A percentile compares a stretch with the other conserved stretches of the same genome.
These are phyloP conservation scores for Candida awuae DNA, from an alignment of 805 yeast genomes.

Conservation along the genomic window DNA sequence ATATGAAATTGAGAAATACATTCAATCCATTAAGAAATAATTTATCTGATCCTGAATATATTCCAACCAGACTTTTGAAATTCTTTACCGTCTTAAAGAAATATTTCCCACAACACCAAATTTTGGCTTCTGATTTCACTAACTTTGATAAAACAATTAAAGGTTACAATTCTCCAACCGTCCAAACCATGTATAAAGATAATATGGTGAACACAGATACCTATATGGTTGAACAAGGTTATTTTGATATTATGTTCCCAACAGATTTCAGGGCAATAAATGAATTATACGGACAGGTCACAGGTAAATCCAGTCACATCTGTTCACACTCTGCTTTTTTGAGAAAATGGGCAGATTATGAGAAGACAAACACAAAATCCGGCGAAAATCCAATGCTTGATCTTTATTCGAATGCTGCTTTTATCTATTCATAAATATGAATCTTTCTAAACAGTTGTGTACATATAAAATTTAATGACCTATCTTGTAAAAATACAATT, in stretches of 20 bases:
- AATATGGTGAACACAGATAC: conserved; percentile 62
- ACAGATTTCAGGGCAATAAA: conserved; percentile 62
- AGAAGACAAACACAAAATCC: conserved; percentile 56
- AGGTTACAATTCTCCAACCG: conserved; percentile 71
- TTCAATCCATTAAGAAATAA: conserved; percentile 60
- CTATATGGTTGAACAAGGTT: conserved; percentile 80
- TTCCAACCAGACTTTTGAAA: conserved; percentile 69
- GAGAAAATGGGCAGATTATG: conserved; percentile 61
- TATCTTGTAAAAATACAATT: too few species aligned
- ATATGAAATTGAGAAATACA: conserved; percentile 38
- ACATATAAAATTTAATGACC: too few species aligned
- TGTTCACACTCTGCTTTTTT: conserved; percentile 59
- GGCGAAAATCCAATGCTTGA: conserved; percentile 85
- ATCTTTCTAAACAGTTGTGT: too few species aligned
- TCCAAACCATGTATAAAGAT: conserved; percentile 64
- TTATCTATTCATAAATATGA: conserved; percentile 39
- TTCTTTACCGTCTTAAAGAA: conserved; percentile 54
- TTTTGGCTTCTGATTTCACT: conserved; percentile 67
- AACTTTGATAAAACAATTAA: conserved; percentile 38
- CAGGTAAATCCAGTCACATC: conserved; percentile 49
- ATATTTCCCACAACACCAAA: conserved; percentile 66
- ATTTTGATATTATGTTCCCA: conserved; percentile 80
- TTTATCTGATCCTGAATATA: conserved; percentile 64
- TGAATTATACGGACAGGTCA: conserved; percentile 54
- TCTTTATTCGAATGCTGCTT: conserved; percentile 67